Base-by-base conservation (phyloP, 768 basidiomycete genomes). In the Psilocybe subaeruginosa region DNA sequence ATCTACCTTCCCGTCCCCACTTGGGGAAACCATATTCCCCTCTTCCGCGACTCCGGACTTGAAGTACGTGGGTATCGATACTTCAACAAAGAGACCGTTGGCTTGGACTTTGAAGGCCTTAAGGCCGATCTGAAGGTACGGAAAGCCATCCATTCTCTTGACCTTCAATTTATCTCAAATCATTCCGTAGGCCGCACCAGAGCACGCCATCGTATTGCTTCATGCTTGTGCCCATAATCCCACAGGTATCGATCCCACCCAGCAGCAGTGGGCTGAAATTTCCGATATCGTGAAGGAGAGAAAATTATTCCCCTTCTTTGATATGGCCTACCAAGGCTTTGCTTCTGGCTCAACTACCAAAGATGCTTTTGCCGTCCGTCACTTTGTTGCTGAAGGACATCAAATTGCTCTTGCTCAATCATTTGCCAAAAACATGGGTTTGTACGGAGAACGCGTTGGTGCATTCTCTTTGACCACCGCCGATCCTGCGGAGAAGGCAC, bases 301-400 rank as follows among this genome's bases (percentile, higher is more conserved):
- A 81, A 86, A 88, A 65, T 85, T 97, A 68, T 97, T 98, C 88
- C 92, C 97, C 55, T 95, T 98, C 87, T 98, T 99, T 75, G 97
- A 99, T 78, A 98, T 98, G 95, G 97, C 97, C 14, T 99, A 99
- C 81, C 95, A 97, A 77, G 97, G 97, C 54, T 99, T 99, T 74
- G 97, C 97, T 37, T 97, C 96, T 23, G 97, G 97, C 54, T 88
- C 89, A 54, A 95, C 93, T 65, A 74, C 88, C 66, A 88, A 87
- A 58, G 97, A 99, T 71, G 97, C 97, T 9, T 96, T 93, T 75
- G 95, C 97, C 33, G 87, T 98, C 60, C 92, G 97, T 66, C 87
- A 97, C 79, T 99, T 99, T 74, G 92, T 97, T 56, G 81, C 87
- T 17, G 81, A 94, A 73, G 93, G 94, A 23, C 95, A 97, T 78